phyloP scores from a whole-genome alignment of 257 asterid species.

The Datura wrightii region DNA sequence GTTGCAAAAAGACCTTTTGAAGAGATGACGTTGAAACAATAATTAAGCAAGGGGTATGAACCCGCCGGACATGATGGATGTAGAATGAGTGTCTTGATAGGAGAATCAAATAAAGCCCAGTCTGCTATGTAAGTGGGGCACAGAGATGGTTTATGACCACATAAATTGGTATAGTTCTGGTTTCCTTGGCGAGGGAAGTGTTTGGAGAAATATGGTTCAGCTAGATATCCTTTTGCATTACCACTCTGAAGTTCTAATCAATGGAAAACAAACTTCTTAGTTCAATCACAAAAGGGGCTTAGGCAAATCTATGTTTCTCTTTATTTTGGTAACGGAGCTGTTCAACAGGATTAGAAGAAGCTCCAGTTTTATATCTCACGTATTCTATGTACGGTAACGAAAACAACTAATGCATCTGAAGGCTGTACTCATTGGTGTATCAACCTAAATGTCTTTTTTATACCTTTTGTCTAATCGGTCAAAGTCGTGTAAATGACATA shows the following conservation, averaged over 20 bases:
- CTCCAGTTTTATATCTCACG: background rate
- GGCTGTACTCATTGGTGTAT: background rate
- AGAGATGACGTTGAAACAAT: background rate
- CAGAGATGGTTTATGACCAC: background rate
- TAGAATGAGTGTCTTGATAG: slow-evolving; percentile 4
- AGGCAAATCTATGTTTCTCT: background rate
- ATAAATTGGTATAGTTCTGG: background rate
- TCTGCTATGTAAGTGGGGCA: background rate
- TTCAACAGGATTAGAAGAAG: background rate
- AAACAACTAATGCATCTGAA: slow-evolving; percentile 17
- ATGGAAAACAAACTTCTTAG: background rate
- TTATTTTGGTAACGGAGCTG: background rate
- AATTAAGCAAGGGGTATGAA: background rate
- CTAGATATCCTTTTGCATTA: background rate
- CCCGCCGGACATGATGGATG: background rate
- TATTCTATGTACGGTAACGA: background rate
- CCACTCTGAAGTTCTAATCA: background rate
- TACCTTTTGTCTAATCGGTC: background rate
- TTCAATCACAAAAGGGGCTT: background rate
- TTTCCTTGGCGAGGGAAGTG: background rate
- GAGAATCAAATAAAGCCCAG: background rate
- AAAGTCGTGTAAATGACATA: background rate
- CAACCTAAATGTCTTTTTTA: background rate
- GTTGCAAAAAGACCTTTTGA: background rate
- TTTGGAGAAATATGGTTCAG: slow-evolving; percentile 11